phyloP scores from a whole-genome alignment of 1,284 basidiomycete species.

The Ceratobasidium sp. region DNA sequence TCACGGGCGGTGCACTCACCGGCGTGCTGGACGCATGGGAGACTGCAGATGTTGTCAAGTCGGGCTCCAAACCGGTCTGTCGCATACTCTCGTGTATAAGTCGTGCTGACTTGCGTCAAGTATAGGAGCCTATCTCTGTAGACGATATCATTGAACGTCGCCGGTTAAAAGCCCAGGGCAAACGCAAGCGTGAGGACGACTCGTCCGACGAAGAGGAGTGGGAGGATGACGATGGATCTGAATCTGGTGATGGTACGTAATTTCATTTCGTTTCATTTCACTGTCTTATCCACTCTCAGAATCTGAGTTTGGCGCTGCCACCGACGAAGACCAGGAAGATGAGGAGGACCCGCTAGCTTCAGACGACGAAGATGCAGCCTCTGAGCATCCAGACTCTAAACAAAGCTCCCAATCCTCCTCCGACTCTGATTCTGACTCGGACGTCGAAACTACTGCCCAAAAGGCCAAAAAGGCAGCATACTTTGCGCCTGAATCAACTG shows the following conservation, averaged over 20 bases:
- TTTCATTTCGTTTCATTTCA: not conserved
- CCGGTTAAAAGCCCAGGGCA: conserved; percentile 62
- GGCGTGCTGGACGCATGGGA: conserved; percentile 57
- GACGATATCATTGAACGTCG: conserved; percentile 90
- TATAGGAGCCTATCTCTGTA: conserved; percentile 82
- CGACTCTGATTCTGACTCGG: conserved; percentile 60
- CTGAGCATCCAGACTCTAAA: conserved; percentile 43
- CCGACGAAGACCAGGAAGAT: conserved; percentile 56
- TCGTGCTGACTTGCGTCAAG: conserved; percentile 32
- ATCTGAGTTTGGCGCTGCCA: conserved; percentile 45
- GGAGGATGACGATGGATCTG: conserved; percentile 42
- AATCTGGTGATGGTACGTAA: conserved; percentile 47
- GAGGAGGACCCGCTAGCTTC: conserved; percentile 53
- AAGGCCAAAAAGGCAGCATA: conserved; percentile 85
- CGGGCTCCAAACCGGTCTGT: conserved; percentile 72
- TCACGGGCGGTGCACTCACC: conserved; percentile 73
- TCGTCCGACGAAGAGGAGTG: conserved; percentile 50
- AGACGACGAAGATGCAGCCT: conserved; percentile 56
- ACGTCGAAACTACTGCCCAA: conserved; percentile 75
- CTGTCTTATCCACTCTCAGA: conserved; percentile 11
- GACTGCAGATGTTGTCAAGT: conserved; percentile 64
- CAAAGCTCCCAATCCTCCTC: conserved; percentile 48
- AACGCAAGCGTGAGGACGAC: conserved; percentile 57
- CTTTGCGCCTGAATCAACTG: conserved; percentile 68
- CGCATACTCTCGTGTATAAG: conserved; percentile 40